Conservation (phyloP, 1,139 yeast species). For the Debaryomyces udenii region DNA sequence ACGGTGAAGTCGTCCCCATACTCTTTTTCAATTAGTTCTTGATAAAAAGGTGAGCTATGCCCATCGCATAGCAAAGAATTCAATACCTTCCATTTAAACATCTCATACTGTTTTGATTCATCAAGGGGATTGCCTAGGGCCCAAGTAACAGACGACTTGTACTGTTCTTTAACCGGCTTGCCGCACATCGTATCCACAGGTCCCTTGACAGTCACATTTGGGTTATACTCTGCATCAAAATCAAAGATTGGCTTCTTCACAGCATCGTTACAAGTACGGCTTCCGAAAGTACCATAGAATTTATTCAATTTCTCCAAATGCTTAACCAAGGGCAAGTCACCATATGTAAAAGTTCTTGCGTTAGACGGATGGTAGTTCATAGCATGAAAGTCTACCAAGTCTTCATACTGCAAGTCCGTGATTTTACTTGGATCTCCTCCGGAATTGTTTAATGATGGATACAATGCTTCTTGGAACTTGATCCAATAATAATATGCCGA, state of each 20-base stretch:
- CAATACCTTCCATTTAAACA: conserved; percentile 74
- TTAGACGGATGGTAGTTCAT: conserved; percentile 87
- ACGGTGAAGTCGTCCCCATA: conserved; percentile 85
- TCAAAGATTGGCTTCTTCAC: conserved; percentile 34
- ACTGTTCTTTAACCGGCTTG: conserved; percentile 68
- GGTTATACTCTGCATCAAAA: conserved; percentile 7
- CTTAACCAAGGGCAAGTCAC: conserved; percentile 65
- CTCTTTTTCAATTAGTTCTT: conserved; percentile 80
- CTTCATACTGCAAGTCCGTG: conserved; percentile 72
- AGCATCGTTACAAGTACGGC: conserved; percentile 32
- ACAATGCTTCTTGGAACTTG: conserved; percentile 80
- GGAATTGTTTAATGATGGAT: conserved; percentile 81
- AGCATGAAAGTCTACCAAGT: conserved; percentile 73
- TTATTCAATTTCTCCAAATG: conserved; percentile 63
- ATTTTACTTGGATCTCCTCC: conserved; percentile 93
- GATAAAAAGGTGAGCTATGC: conserved; percentile 87
- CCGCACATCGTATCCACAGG: conserved; percentile 77
- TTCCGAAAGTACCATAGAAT: conserved; percentile 57
- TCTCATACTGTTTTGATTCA: conserved; percentile 51
- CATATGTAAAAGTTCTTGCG: conserved; percentile 85
- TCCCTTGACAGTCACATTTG: conserved; percentile 54
- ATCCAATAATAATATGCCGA: conserved; percentile 85
- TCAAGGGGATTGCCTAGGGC: conserved; percentile 74
- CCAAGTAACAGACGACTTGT: conserved; percentile 87
- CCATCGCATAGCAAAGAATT: conserved; percentile 83